Conservation (phyloP, 1,284 basidiomycete genomes). For the Naganishia sp. region DNA sequence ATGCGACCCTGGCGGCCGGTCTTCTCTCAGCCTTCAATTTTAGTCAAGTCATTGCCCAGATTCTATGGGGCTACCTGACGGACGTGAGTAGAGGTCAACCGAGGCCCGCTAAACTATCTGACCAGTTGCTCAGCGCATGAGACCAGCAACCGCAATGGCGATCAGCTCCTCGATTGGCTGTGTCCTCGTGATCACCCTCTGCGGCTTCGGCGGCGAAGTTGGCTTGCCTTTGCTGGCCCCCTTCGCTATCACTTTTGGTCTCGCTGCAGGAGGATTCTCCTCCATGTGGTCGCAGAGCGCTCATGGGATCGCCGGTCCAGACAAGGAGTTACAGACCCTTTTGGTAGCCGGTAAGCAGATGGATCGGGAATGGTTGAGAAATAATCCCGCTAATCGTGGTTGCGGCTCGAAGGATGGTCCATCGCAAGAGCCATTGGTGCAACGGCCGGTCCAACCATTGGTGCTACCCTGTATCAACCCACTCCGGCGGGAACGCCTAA, state of each 20-base stretch:
- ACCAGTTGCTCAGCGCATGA: constrained; percentile 28
- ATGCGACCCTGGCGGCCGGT: constrained; percentile 34
- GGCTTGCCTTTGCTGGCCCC: constrained; percentile 36
- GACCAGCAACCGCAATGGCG: constrained; percentile 36
- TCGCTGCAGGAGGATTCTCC: constrained; percentile 37
- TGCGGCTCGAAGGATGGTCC: constrained; percentile 34
- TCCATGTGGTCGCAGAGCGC: constrained; percentile 40
- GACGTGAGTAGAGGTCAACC: constrained; percentile 33
- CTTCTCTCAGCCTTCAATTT: constrained; percentile 40
- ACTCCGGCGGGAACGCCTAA: constrained; percentile 1
- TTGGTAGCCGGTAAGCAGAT: constrained; percentile 35
- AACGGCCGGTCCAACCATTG: constrained; percentile 36
- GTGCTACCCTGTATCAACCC: constrained; percentile 34
- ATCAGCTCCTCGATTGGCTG: constrained; percentile 34
- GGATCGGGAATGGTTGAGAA: no score
- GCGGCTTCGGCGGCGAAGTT: constrained; percentile 35
- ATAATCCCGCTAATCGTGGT: neutral
- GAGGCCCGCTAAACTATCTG: neutral
- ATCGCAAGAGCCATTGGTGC: constrained; percentile 38
- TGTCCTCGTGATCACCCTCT: constrained; percentile 35
- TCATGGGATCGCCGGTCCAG: constrained; percentile 35
- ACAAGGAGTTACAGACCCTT: constrained; percentile 37
- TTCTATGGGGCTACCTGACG: constrained; percentile 39
- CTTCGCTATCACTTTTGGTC: constrained; percentile 36
- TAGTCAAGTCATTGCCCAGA: constrained; percentile 35